A percentile compares a stretch with the other conserved stretches of the same genome.
Conservation (phyloP, 2,329 filamentous ascomycete species). For the Apiospora marii region DNA sequence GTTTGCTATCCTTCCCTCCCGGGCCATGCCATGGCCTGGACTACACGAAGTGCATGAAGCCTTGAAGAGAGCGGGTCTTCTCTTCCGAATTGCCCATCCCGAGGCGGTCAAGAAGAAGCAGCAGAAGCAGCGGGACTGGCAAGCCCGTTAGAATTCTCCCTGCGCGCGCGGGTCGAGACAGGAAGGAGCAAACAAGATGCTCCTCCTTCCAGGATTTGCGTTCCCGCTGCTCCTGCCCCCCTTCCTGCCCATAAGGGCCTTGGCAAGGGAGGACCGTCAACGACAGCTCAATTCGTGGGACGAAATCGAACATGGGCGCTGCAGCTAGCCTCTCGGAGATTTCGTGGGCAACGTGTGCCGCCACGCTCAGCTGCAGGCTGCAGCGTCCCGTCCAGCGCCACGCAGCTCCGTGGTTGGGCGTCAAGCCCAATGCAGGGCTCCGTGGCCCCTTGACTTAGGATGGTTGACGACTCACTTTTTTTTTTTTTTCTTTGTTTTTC, state of each 20-base stretch:
- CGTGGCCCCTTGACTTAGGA: neutral
- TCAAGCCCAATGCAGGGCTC: constrained; percentile 19
- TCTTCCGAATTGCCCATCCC: neutral
- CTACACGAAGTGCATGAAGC: constrained; percentile 16
- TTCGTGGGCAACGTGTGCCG: constrained; percentile 23
- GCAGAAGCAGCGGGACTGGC: no score
- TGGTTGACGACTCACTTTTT: constrained; percentile 12
- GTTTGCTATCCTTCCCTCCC: constrained; percentile 7
- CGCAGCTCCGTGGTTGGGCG: constrained; percentile 16
- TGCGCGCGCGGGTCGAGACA: neutral
- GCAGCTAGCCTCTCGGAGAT: constrained; percentile 26
- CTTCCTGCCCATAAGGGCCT: neutral
- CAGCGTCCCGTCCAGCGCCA: constrained; percentile 18
- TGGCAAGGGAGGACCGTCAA: neutral
- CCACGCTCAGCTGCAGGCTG: constrained; percentile 18
- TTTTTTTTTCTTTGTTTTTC: neutral
- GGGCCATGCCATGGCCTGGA: constrained; percentile 3
- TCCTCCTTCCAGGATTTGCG: neutral
- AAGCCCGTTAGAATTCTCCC: neutral
- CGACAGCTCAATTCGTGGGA: constrained; percentile 9
- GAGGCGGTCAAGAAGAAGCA: neutral
- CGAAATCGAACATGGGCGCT: constrained; percentile 17
- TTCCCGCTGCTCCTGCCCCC: neutral
- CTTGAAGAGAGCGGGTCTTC: neutral
- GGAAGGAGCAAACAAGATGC: neutral